These are phyloP conservation scores for Phylloporus sp. DNA, from an alignment of 768 basidiomycete species.

Conservation along the genomic window DNA sequence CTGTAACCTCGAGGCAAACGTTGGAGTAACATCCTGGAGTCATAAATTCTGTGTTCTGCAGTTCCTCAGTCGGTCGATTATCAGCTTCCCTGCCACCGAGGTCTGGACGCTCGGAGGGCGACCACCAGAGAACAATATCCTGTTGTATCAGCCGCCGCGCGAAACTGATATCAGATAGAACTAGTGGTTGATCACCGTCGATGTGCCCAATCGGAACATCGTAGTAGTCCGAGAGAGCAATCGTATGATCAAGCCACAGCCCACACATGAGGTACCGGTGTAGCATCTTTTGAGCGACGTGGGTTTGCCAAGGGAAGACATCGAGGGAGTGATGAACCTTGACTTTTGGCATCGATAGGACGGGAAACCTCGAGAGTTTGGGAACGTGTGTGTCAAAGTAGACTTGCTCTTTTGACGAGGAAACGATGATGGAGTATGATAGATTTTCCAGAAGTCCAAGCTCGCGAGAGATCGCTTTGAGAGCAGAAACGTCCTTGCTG, in stretches of 20 bases:
- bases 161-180: constrained; percentile 86
- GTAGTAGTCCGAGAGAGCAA: constrained; percentile 83
- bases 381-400: constrained; percentile 76
- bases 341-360: constrained; percentile 83
- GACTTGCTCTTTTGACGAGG: constrained; percentile 76
- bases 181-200: constrained; percentile 85
- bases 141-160: constrained; percentile 83
- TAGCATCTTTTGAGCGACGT: constrained; percentile 80
- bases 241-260: constrained; percentile 72
- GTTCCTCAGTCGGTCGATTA: constrained; percentile 67
- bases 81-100: constrained; percentile 93
- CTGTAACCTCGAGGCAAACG: constrained; percentile 84
- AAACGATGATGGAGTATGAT: constrained; percentile 74
- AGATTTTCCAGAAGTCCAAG: constrained; percentile 71
- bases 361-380: constrained; percentile 78
- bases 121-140: constrained; percentile 97
- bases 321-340: constrained; percentile 70
- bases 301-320: constrained; percentile 84
- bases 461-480: constrained; percentile 86
- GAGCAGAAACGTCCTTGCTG: constrained; percentile 68
- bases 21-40: constrained; percentile 87
- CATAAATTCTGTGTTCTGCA: constrained; percentile 80
- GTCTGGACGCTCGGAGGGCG: constrained; percentile 82
- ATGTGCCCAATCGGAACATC: constrained; percentile 92
- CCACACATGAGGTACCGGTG: constrained; percentile 77